Base-by-base conservation (phyloP, 106 monocot genomes). In the Dendrobium chrysotoxum region DNA sequence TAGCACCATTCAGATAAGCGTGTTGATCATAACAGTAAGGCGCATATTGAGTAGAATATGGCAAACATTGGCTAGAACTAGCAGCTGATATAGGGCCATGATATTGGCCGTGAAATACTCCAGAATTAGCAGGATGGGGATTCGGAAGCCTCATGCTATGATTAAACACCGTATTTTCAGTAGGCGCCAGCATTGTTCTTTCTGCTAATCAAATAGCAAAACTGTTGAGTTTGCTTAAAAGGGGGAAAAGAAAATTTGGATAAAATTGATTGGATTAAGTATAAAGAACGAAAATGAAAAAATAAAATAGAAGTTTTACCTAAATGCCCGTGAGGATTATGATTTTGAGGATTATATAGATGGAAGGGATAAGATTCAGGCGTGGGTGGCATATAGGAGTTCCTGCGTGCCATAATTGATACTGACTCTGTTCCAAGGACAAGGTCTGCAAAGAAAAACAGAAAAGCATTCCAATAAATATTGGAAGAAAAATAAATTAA, bases 101-200 rank as follows among this genome's bases (percentile, higher is more conserved):
- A 47, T 76, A 28, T 28, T 26, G 76, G 21, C 45, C 46, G 47
- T 76, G 46, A 26, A 46, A 45, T 76, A 47, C 25, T 76, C 76
- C 47, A 76, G 46, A 76, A 76, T 76, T 76, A 76, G 74, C 12
- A n/a, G 74, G 8, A 74, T n/a, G 39, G 41, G 4, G 74, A 74
- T 42, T 74, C 21, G 74, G 74, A 74, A 74, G 41, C 74, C 41
- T 42, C 74, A 40, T n/a, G 21, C 11, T 23, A 20, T 40, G 21
- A 74, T 47, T 76, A 26, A 76, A 74, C 23, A 42, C 7, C 5
- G 21, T 74, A 8, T 41, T 76, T 10, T 76, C 25, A 28, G 25
- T 40, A 25, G 76, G 76, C 15, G 28, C 26, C 44, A 76, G 26
- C 44, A 76, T 47, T 5, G 47, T 46, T 4, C 47, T 47, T 76